A percentile compares a stretch with the other conserved stretches of the same genome.
Evolutionary conservation across 768 basidiomycete genomes (phyloP).

Genomic region (Megacollybia marginata): DNA sequence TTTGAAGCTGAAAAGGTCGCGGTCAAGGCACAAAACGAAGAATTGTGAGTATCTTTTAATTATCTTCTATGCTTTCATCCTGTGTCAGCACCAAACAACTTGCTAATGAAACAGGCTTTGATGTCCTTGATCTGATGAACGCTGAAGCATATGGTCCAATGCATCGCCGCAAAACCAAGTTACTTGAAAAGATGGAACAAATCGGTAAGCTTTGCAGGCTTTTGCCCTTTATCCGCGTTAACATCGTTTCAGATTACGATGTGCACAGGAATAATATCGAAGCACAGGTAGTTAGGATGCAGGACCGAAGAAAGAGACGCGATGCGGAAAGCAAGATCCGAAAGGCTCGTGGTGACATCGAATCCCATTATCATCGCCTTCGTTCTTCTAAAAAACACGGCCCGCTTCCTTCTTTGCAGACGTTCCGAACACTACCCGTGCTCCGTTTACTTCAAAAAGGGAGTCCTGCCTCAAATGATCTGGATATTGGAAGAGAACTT

Average conservation of each 20-base stretch:
- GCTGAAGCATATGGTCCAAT: slow-evolving; percentile 32
- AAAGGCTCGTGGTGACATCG: slow-evolving; percentile 26
- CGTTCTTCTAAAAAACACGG: slow-evolving; percentile 21
- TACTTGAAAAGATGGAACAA: slow-evolving; percentile 29
- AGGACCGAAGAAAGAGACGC: slow-evolving; percentile 18
- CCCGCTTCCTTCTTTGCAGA: slow-evolving; percentile 35
- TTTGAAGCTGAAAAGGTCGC: slow-evolving; percentile 6
- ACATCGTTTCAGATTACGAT: slow-evolving; percentile 21
- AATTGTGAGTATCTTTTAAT: slow-evolving; percentile 9
- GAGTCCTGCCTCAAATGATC: slow-evolving; percentile 1
- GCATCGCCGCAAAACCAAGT: slow-evolving; percentile 25
- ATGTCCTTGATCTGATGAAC: slow-evolving; percentile 30
- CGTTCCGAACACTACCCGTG: slow-evolving; percentile 44
- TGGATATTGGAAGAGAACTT: slow-evolving; percentile 4
- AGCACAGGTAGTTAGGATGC: slow-evolving; percentile 16
- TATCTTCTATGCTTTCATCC: slow-evolving; percentile 1
- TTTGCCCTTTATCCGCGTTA: background rate
- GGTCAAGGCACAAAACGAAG: slow-evolving; percentile 5
- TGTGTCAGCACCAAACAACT: slow-evolving; percentile 7
- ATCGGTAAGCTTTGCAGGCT: slow-evolving; percentile 23
- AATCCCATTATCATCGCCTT: slow-evolving; percentile 37
- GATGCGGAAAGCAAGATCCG: slow-evolving; percentile 18
- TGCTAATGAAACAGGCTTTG: slow-evolving; percentile 32
- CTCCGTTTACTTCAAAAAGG: slow-evolving; percentile 28
- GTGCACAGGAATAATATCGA: slow-evolving; percentile 10